Evolutionary conservation across 2,329 filamentous ascomycete genomes (phyloP), one percentile per base, ranked within the genome.

Genomic region (Rutstroemia sp.): DNA sequence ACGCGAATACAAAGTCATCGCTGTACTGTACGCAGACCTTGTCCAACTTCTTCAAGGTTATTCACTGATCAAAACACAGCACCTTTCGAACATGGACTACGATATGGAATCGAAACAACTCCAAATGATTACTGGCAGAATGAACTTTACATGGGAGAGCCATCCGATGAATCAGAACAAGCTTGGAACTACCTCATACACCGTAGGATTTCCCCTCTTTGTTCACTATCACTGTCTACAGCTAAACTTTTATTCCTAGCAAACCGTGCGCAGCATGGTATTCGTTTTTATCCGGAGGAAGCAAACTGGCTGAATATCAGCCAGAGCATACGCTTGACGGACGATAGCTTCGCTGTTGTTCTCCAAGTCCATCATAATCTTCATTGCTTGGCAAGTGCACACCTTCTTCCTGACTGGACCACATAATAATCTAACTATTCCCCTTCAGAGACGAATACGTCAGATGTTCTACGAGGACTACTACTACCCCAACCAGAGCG

Each of bases 161-260:
- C 51, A 53, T 47, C 39, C 14, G 27, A 53, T 17, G 51, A 53
- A 37, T 53, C 41, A 17, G 51, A 53, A 23, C 19, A 21, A 25
- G 51, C 51, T 2, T 53, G 51, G 51, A 53, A 53, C 17, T 34
- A 17, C 9, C 51, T 53, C 14, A 53, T 53, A 53, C 51, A 53
- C 46, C 41, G 51, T 53, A 34, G 12, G 51, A 23, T 10, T 34
- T 12, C 21, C 19, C 19, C 19, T 19, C 19, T 19, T 19, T 19
- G 19, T 19, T 19, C 19, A 19, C 19, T 1, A 0, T 12, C 8
- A 34, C 9, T 14, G 1, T n/a, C 27, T 9, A 14, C 12, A 5
- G 17, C 41, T 47, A 8, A 47, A 25, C 37, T 14, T 34, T 12
- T 3, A 8, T 14, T 2, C 37, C 5, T 9, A 53, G 51, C 51